phyloP scores from a whole-genome alignment of 2,329 filamentous ascomycete genomes.

The Sclerotinia trifoliorum region DNA sequence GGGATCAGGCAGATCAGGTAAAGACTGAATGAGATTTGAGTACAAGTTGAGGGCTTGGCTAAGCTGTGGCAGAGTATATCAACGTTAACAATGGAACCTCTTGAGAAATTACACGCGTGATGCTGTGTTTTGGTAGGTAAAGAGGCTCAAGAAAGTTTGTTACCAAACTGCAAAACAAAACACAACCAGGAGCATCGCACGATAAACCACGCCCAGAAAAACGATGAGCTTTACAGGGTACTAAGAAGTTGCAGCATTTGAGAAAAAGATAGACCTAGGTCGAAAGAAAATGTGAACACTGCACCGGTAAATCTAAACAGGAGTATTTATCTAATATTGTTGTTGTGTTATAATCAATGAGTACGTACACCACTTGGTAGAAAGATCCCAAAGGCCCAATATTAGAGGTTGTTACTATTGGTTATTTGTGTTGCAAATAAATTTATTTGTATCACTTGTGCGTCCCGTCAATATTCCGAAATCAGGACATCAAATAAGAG shows the following conservation, averaged over 20 bases:
- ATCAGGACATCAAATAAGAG: not conserved
- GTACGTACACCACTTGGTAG: no score
- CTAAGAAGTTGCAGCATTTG: not conserved
- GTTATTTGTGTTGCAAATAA: not conserved
- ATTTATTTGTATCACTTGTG: constrained; percentile 2
- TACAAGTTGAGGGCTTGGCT: not conserved
- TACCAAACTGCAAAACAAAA: not conserved
- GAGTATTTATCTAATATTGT: not conserved
- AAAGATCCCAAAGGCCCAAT: no score
- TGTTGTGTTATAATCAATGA: no score
- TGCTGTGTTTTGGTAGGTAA: not conserved
- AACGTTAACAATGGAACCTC: not conserved
- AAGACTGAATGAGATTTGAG: not conserved
- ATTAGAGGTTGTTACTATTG: not conserved
- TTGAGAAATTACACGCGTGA: not conserved
- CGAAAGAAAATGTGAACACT: not conserved
- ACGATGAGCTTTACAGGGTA: not conserved
- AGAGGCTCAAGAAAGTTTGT: not conserved
- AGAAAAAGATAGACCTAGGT: not conserved
- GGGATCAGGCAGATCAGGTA: not conserved
- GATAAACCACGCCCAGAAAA: not conserved
- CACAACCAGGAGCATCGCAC: not conserved
- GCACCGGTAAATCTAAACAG: not conserved
- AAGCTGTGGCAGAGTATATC: not conserved
- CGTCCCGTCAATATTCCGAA: not conserved